Base-by-base conservation (phyloP, 148 eudicot species). In the Dysphania ambrosioides region DNA sequence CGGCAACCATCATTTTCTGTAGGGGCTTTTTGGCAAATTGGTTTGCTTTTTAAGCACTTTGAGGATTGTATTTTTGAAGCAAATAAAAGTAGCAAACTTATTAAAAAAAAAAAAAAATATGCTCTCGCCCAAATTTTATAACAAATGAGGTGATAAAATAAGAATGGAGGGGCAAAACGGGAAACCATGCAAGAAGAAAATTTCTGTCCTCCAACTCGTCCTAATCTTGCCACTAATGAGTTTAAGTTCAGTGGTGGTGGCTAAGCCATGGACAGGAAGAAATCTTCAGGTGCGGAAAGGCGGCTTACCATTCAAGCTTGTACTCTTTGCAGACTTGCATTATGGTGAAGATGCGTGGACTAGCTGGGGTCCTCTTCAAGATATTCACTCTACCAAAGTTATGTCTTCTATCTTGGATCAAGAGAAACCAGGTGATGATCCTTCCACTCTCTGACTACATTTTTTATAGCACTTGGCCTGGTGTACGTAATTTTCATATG, bases 301-400 rank as follows among this genome's bases (percentile, higher is more conserved):
- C n/a, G n/a, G n/a, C n/a, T n/a, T n/a, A n/a, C n/a, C n/a, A n/a
- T n/a, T n/a, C n/a, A n/a, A n/a, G 84, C 81, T 93, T 27, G 91
- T 87, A 23, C 66, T 93, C 9, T 91, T 93, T 55, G 95, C 98
- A 0, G 95, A 93, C 82, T 83, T 93, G 68, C 98, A 93, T 79
- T 91, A 91, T 34, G 98, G 98, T 13, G 98, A 93, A 84, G 62
- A 86, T 68, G 87, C 90, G 24, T 91, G 93, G 93, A 85, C 88
- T 30, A 76, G 76, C 24, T 93, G 95, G 98, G 97, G 95, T 24
- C 97, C 97, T 0, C 77, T 58, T 7, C 98, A 93, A 69, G 98
- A 93, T 70, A 34, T 76, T 4, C 79, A 81, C 34, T 93, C 98
- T 9, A 44, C 82, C 64, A 77, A 75, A 38, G 90, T 91, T 68